These are phyloP conservation scores for Pleurotus sapidus DNA, from an alignment of 768 basidiomycete genomes.

Conservation along the genomic window DNA sequence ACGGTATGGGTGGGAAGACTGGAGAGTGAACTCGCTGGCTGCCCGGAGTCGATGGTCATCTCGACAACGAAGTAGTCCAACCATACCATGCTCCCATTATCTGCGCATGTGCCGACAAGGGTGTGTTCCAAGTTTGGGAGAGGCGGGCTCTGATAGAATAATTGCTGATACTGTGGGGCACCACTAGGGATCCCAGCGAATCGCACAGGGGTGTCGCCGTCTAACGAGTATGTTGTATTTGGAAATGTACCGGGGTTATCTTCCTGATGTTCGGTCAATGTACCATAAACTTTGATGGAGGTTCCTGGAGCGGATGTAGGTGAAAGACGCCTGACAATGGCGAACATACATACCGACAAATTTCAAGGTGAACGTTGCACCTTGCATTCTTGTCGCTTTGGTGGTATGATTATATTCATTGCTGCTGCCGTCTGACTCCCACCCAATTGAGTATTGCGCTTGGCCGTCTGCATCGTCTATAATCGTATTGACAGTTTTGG, in stretches of 20 bases:
- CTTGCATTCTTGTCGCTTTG: background rate
- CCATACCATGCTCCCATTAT: background rate
- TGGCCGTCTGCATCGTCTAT: background rate
- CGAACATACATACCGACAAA: background rate
- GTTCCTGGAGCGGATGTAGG: background rate
- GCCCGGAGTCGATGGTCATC: background rate
- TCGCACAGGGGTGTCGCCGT: background rate
- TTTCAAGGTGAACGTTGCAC: background rate
- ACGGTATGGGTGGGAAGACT: background rate
- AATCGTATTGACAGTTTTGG: background rate
- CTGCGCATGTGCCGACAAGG: background rate
- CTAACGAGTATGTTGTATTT: background rate
- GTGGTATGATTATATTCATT: background rate
- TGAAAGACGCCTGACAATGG: background rate
- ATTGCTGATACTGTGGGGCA: background rate
- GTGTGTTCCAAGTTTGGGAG: conserved; percentile 1
- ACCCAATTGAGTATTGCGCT: background rate
- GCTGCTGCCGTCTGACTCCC: background rate
- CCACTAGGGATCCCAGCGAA: background rate
- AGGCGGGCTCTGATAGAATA: conserved; percentile 5
- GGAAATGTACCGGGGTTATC: background rate
- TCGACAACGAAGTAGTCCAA: background rate
- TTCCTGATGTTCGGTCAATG: background rate
- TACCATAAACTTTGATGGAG: background rate
- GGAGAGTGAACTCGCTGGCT: background rate